These are phyloP conservation scores for Cyclostephanos invisitatus DNA, from an alignment of 108 stramenopile genomes.

Conservation along the genomic window DNA sequence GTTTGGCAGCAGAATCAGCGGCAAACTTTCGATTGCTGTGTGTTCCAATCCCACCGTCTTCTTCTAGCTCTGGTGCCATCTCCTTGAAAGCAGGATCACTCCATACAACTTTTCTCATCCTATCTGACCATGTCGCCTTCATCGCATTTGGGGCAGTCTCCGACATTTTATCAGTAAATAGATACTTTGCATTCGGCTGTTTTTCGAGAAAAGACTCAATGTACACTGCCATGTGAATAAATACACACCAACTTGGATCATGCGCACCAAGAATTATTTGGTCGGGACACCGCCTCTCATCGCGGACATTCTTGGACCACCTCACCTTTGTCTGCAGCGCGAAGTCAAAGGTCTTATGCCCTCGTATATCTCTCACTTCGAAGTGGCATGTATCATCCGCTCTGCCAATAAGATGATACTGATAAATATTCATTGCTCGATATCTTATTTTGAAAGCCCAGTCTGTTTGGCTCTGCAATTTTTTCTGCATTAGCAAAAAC, in stretches of 20 bases:
- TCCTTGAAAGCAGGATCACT: background rate
- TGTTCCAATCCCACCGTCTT: conserved; percentile 1
- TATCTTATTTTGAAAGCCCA: conserved; percentile 1
- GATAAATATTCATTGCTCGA: conserved; percentile 3
- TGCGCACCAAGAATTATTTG: conserved; percentile 7
- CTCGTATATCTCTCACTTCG: background rate
- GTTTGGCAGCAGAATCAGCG: background rate
- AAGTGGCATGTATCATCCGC: conserved; percentile 1
- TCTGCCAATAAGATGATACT: background rate
- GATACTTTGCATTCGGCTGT: conserved; percentile 2
- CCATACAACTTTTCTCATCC: conserved; percentile 3
- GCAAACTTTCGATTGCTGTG: conserved; percentile 1
- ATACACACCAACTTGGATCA: background rate
- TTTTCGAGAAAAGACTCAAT: background rate
- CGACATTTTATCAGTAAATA: background rate
- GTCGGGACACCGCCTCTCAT: background rate
- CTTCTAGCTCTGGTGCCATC: background rate
- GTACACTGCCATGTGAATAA: background rate
- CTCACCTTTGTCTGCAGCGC: conserved; percentile 1
- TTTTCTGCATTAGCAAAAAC: background rate
- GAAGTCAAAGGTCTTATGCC: conserved; percentile 4
- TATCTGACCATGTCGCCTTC: background rate
- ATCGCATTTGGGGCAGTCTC: conserved; percentile 2
- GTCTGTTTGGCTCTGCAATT: no score
- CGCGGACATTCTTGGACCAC: conserved; percentile 2